These are phyloP conservation scores for Papiliotrema nemorosa DNA, from an alignment of 1,284 basidiomycete genomes.

Conservation along the genomic window DNA sequence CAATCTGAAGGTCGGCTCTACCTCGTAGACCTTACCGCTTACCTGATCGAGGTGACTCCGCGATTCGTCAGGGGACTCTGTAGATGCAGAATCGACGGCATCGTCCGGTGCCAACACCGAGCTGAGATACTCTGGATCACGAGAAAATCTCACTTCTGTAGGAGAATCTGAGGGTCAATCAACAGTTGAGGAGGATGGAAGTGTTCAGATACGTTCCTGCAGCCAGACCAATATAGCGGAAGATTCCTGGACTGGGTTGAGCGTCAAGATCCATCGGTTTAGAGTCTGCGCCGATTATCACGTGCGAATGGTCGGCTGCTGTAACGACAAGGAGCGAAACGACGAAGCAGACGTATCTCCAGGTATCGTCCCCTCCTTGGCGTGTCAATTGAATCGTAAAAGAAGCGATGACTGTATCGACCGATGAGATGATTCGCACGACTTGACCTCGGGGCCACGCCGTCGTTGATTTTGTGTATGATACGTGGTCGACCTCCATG, in stretches of 20 bases:
- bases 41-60: background rate
- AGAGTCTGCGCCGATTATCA: background rate
- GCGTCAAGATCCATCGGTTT: background rate
- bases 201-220: background rate
- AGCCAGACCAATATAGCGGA: background rate
- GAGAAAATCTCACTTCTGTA: background rate
- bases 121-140: background rate
- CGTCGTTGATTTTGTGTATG: background rate
- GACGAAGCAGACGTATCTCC: background rate
- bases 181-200: no score
- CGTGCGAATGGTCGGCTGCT: background rate
- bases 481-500: background rate
- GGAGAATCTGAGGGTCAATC: background rate
- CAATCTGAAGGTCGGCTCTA: background rate
- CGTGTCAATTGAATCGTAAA: background rate
- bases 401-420: background rate
- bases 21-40: background rate
- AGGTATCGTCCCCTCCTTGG: background rate
- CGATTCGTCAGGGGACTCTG: background rate
- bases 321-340: background rate
- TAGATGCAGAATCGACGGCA: background rate
- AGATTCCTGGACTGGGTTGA: background rate
- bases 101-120: background rate
- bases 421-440: background rate
- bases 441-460: background rate